Base-by-base conservation (phyloP, 1,284 basidiomycete genomes). In the Pholiota adiposa region DNA sequence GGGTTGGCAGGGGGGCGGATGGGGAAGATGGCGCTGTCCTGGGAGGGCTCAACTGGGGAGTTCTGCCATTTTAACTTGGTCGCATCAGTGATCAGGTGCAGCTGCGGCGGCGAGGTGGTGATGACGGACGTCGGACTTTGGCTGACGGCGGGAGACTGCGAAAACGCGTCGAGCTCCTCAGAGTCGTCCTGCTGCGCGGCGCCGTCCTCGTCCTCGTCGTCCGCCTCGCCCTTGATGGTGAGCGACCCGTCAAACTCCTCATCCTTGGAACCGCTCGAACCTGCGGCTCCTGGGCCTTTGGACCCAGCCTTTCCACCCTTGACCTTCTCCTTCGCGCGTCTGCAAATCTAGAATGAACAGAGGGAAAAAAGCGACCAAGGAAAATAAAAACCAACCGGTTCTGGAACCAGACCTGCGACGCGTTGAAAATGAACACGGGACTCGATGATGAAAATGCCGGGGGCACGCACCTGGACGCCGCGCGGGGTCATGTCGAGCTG, bases 401-500 rank as follows among this genome's bases (percentile, higher is more conserved):
- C 76, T 95, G 93, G 75, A 96, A 96, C 93, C 93, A 94, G 41
- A 92, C 90, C 89, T 92, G 62, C 54, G 56, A 55, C 54, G 58
- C 59, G 70, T 60, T 29, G 66, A 65, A 60, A 54, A 43, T 36
- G 51, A 43, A 29, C 58, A 56, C 25, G 8, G 59, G 57, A 51
- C 36, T 53, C 56, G n/a, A 25, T 25, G 61, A 56, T 62, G 56
- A 51, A 41, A 38, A 41, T 8, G 2, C 3, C 48, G 9, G 18
- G 14, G 40, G 52, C 56, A 75, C 87, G 69, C 64, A 96, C 95
- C 83, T 98, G 96, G 1, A 98, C 93, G 44, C 94, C 94, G 61
- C 96, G 82, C 23, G 94, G 87, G 19, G 92, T 93, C 94, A 98
- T 98, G 63, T 89, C 89, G 51, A 97, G 85, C 75, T 94, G 83